These are phyloP conservation scores for Cucurbita maxima DNA, from an alignment of 306 rosid genomes.

Conservation along the genomic window DNA sequence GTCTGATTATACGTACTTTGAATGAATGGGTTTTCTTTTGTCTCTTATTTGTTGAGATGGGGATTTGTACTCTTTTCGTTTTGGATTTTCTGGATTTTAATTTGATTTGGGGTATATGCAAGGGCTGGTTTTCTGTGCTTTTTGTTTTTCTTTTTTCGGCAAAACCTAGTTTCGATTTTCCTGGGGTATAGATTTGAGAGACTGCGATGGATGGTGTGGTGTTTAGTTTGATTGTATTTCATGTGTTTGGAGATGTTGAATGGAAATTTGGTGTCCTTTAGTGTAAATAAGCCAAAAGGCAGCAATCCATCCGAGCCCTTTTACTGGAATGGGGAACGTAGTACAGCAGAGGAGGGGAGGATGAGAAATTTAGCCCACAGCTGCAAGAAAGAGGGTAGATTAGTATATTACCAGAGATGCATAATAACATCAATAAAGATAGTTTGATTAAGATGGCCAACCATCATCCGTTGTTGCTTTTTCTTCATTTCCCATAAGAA, in stretches of 20 bases:
- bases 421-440: neutral
- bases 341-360: neutral
- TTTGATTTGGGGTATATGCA: neutral
- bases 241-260: neutral
- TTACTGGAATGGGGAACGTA: neutral
- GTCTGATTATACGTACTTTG: neutral
- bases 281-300: too few species aligned
- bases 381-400: too few species aligned
- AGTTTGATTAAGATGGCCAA: too few species aligned
- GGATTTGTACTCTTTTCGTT: neutral
- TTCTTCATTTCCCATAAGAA: too few species aligned
- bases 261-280: too few species aligned
- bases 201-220: neutral
- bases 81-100: neutral
- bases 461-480: too few species aligned
- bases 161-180: neutral
- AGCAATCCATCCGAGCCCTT: too few species aligned
- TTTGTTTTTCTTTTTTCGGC: neutral
- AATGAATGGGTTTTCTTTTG: neutral
- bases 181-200: neutral
- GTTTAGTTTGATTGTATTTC: neutral
- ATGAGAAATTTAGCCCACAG: neutral
- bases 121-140: neutral
- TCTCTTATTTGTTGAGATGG: neutral
- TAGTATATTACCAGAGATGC: neutral